Evolutionary conservation across 768 basidiomycete species (phyloP).

Genomic region (Leccinum longicurvipes): DNA sequence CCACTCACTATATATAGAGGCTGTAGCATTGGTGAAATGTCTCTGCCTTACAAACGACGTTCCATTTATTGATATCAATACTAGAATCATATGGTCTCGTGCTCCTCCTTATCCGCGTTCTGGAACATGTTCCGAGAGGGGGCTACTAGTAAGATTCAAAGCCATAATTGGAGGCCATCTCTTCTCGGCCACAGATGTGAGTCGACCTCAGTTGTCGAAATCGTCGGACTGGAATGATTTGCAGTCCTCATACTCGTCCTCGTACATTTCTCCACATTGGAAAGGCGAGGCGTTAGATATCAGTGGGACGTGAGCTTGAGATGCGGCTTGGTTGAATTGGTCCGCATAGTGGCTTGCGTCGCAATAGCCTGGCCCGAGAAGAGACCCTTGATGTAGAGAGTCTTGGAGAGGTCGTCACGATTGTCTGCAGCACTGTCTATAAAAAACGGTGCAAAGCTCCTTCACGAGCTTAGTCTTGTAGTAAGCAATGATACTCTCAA

Average conservation of each 20-base stretch:
- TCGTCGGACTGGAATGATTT: slow-evolving; percentile 74
- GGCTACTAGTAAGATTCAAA: slow-evolving; percentile 92
- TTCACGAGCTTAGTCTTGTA: too few species aligned
- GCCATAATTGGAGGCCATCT: slow-evolving; percentile 76
- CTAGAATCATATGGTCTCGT: too few species aligned
- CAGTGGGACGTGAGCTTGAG: slow-evolving; percentile 75
- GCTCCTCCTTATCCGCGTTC: slow-evolving; percentile 68
- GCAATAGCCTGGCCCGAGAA: too few species aligned
- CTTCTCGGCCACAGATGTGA: slow-evolving; percentile 76
- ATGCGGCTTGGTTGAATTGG: slow-evolving; percentile 45
- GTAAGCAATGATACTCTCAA: too few species aligned
- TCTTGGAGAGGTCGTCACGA: too few species aligned
- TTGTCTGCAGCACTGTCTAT: too few species aligned
- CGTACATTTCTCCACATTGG: slow-evolving; percentile 70
- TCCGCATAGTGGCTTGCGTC: slow-evolving; percentile 51
- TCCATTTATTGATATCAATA: too few species aligned
- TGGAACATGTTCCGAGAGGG: slow-evolving; percentile 95
- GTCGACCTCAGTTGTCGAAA: slow-evolving; percentile 72
- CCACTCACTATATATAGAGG: too few species aligned
- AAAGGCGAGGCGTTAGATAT: slow-evolving; percentile 80
- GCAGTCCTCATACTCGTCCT: slow-evolving; percentile 73
- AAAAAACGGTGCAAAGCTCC: too few species aligned
- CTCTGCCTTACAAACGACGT: too few species aligned
- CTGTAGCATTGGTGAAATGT: too few species aligned
- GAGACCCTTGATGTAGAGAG: too few species aligned